Conservation (phyloP, 1,284 basidiomycete species). For the Microbotryum violaceum region DNA sequence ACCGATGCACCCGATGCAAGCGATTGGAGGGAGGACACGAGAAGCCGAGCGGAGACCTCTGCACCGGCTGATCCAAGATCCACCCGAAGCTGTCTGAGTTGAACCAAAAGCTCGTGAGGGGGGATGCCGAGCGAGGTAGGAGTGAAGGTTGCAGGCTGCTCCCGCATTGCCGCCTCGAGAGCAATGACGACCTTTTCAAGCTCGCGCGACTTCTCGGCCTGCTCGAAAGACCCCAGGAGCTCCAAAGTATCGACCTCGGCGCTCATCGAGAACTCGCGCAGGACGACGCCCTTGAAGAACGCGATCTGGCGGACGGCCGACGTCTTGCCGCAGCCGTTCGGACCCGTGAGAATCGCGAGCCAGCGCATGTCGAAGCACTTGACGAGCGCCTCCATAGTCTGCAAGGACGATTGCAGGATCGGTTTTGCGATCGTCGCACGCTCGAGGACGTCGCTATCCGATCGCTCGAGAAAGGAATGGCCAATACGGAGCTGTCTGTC, state of each 20-base stretch:
- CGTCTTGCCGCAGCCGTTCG: conserved; percentile 70
- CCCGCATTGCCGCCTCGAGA: conserved; percentile 2
- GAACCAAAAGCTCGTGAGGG: neutral
- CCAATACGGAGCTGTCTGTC: conserved; percentile 53
- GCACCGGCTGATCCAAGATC: conserved; percentile 3
- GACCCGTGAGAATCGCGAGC: conserved; percentile 81
- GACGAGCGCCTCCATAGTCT: conserved; percentile 66
- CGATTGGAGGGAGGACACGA: conserved; percentile 4
- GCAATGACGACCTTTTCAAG: conserved; percentile 25
- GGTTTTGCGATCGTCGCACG: conserved; percentile 44
- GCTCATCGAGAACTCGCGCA: conserved; percentile 74
- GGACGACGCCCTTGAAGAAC: conserved; percentile 56
- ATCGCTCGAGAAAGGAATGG: conserved; percentile 52
- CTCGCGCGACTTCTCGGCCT: conserved; percentile 46
- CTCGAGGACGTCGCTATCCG: conserved; percentile 16
- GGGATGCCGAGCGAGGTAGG: neutral
- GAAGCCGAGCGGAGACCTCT: conserved; percentile 7
- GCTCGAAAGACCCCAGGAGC: conserved; percentile 92
- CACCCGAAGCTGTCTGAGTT: conserved; percentile 11
- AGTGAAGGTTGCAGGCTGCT: conserved; percentile 6
- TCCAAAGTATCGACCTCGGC: conserved; percentile 88
- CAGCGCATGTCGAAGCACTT: conserved; percentile 70
- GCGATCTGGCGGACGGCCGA: conserved; percentile 65
- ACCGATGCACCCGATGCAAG: neutral
- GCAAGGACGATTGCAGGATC: conserved; percentile 60